phyloP scores from a whole-genome alignment of 129 eudicot genomes.

The Daucus carota region DH1_v3.0 NC_030384.2:47000501-47001000 shows the following conservation, averaged over 20 bases:
- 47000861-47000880: not conserved
- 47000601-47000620: constrained; percentile 87
- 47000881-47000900: not conserved
- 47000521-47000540: constrained; percentile 86
- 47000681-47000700: constrained; percentile 86
- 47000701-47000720: constrained; percentile 73
- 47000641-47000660: constrained; percentile 89
- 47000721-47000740: constrained; percentile 99
- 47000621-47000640: constrained; percentile 95
- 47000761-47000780: not conserved
- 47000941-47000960: no score
- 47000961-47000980: no score
- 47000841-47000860: not conserved
- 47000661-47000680: constrained; percentile 51
- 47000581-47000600: constrained; percentile 92
- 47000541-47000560: constrained; percentile 88
- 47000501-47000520: constrained; percentile 91
- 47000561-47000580: constrained; percentile 86
- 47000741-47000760: constrained; percentile 16
- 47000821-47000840: not conserved
- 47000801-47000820: not conserved
- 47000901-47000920: no score
- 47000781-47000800: not conserved
- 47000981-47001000: no score
- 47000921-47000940: no score